phyloP scores from a whole-genome alignment of 1,284 basidiomycete genomes.

The Ceratobasidium sp. region DNA sequence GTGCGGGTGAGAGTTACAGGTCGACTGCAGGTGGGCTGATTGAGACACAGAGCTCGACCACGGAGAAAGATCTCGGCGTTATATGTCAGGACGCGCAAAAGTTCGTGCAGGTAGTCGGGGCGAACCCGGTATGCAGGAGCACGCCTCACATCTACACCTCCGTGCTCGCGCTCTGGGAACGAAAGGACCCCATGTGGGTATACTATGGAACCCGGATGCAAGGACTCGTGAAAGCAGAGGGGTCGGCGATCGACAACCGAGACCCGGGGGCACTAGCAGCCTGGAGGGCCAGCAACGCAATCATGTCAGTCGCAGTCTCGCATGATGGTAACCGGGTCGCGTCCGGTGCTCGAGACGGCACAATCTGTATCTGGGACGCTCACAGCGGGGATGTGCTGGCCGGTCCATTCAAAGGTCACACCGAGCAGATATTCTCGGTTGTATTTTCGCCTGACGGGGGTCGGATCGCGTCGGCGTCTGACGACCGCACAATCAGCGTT shows the following conservation, averaged over 20 bases:
- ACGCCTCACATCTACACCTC: conserved; percentile 19
- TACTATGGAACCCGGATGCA: background rate
- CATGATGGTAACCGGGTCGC: conserved; percentile 14
- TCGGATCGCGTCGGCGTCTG: conserved; percentile 29
- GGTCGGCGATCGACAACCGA: background rate
- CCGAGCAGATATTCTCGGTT: background rate
- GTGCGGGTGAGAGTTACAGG: too few relatives aligned
- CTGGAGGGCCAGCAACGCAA: background rate
- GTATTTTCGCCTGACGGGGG: conserved; percentile 28
- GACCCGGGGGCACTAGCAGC: background rate
- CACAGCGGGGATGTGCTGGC: background rate
- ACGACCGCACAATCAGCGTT: conserved; percentile 26
- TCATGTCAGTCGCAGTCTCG: conserved; percentile 17
- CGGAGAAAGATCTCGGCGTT: background rate
- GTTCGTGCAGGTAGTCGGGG: background rate
- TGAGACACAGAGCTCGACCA: too few relatives aligned
- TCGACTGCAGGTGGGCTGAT: too few relatives aligned
- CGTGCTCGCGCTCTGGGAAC: background rate
- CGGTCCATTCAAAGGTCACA: conserved; percentile 21
- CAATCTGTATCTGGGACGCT: conserved; percentile 10
- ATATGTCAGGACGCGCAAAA: background rate
- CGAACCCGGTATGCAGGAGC: background rate
- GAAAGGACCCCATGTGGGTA: background rate
- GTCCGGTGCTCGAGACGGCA: background rate
- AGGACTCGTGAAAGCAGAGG: background rate